phyloP scores from a whole-genome alignment of 345 rosid species.

The Citrus inodora region DNA sequence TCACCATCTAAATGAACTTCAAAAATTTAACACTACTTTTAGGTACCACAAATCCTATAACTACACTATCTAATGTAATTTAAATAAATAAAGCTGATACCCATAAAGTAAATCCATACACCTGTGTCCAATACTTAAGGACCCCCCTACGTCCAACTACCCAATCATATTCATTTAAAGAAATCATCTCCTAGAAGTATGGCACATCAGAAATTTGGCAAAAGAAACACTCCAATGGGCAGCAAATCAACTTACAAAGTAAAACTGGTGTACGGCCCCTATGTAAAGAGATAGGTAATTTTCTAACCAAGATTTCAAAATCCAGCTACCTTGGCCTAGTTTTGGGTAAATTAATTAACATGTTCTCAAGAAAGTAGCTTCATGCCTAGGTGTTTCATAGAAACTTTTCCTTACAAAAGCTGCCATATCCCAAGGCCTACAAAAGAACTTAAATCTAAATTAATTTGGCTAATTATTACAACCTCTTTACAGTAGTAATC shows the following conservation, averaged over 20 bases:
- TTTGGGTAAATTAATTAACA: no score
- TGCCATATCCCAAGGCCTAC: neutral
- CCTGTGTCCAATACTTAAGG: neutral
- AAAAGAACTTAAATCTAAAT: neutral
- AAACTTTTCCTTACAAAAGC: neutral
- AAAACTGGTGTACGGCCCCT: neutral
- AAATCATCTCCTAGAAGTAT: neutral
- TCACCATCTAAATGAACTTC: neutral
- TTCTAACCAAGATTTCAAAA: neutral
- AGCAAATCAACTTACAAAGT: neutral
- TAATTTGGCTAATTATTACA: neutral
- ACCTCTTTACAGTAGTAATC: neutral
- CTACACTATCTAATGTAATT: neutral
- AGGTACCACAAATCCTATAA: neutral
- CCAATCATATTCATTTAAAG: neutral
- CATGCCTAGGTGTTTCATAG: neutral
- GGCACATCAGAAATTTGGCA: neutral
- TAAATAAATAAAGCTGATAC: neutral
- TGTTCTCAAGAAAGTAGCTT: no score
- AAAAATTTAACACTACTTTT: neutral
- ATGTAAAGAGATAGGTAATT: neutral
- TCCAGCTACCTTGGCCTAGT: neutral
- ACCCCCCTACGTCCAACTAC: neutral
- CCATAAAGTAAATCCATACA: neutral
- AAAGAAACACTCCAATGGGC: neutral